Conservation (phyloP, 225 moss, liverwort and hornwort species). For the Physcomitrium patens region DNA sequence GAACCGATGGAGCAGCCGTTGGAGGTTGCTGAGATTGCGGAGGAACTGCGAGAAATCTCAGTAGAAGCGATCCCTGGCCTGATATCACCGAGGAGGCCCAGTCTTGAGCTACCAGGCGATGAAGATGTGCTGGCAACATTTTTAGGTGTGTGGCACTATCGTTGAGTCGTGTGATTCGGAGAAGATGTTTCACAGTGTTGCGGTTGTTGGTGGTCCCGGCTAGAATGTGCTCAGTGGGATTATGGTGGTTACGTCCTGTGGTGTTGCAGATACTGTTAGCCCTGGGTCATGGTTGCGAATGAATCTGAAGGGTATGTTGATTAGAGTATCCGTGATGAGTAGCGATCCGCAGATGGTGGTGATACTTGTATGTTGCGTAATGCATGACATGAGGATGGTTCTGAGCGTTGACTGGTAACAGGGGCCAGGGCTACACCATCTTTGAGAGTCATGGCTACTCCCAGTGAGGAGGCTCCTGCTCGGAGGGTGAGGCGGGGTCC, state of each 20-base stretch:
- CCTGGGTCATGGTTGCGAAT: too few relatives aligned
- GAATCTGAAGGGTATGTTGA: not conserved
- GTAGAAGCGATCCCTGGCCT: constrained; percentile 30
- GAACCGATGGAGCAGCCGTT: constrained; percentile 44
- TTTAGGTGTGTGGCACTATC: constrained; percentile 45
- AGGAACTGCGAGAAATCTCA: constrained; percentile 35
- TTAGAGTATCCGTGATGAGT: not conserved
- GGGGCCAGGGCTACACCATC: constrained; percentile 61
- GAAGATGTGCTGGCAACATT: constrained; percentile 70
- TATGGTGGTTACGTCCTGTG: too few relatives aligned
- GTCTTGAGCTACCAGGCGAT: constrained; percentile 57
- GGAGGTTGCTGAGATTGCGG: constrained; percentile 46
- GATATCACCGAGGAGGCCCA: constrained; percentile 39
- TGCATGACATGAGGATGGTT: not conserved
- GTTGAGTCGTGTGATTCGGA: not conserved
- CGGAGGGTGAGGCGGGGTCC: constrained; percentile 38
- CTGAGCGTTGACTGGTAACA: constrained; percentile 20
- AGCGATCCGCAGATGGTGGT: too few relatives aligned
- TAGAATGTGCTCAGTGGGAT: too few relatives aligned
- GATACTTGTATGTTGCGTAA: not conserved
- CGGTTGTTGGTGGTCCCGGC: too few relatives aligned
- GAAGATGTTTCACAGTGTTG: too few relatives aligned
- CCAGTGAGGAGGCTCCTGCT: constrained; percentile 37
- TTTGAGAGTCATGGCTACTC: constrained; percentile 57
- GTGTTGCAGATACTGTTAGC: too few relatives aligned